These are phyloP conservation scores for Colletotrichum godetiae DNA, from an alignment of 2,329 filamentous ascomycete genomes.

Conservation along the genomic window DNA sequence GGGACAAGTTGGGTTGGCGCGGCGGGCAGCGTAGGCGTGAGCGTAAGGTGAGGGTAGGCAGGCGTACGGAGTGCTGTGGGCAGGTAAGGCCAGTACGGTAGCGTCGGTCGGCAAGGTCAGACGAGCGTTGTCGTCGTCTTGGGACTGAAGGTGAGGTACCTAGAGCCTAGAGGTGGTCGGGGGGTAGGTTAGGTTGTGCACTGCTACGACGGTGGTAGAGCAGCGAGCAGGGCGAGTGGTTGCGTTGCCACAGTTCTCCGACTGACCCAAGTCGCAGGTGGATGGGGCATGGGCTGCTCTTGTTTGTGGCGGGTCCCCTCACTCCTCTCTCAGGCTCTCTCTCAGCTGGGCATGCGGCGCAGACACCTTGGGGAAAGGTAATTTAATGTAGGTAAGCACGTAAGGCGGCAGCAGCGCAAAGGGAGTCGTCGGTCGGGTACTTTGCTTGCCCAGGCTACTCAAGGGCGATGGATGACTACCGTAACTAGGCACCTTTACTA, in stretches of 20 bases:
- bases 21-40: not conserved
- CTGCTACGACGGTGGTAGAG: not conserved
- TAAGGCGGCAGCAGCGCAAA: not conserved
- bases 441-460: not conserved
- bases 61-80: not conserved
- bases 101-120: conserved; percentile 9
- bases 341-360: not conserved
- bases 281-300: conserved; percentile 24
- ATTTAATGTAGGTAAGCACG: not conserved
- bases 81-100: not conserved
- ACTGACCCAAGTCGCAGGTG: conserved; percentile 30
- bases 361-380: not conserved
- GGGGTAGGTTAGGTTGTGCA: conserved; percentile 3
- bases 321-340: conserved; percentile 9
- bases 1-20: not conserved
- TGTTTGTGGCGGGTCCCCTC: conserved; percentile 23
- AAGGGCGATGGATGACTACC: not conserved
- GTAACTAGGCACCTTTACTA: not conserved
- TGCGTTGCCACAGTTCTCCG: conserved; percentile 22
- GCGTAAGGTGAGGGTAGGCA: not conserved
- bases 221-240: conserved; percentile 2
- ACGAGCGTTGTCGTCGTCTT: conserved; percentile 25
- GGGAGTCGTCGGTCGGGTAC: not conserved
- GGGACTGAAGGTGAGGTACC: not conserved
- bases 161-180: not conserved